A percentile compares a stretch with the other conserved stretches of the same genome.
These are phyloP conservation scores for Lathyrus sativus DNA, from an alignment of 306 rosid species.

Conservation along the genomic window DNA sequence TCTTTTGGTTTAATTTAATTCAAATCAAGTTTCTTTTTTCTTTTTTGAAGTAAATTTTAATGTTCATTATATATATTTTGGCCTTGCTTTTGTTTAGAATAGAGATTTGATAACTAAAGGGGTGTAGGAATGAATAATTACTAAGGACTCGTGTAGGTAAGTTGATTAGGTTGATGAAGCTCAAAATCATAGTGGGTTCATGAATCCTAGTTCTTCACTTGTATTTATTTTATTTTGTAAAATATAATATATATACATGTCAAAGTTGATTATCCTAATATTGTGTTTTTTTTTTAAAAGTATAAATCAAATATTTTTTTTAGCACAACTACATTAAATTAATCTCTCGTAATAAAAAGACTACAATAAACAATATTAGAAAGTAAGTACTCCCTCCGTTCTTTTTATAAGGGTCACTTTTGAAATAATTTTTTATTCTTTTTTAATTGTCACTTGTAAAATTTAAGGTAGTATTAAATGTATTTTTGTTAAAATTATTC, in stretches of 20 bases:
- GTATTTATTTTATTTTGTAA: conserved; percentile 40
- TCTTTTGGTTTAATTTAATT: conserved; percentile 47
- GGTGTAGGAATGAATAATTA: conserved; percentile 42
- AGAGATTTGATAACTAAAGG: conserved; percentile 37
- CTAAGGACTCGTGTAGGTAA: conserved; percentile 21
- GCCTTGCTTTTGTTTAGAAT: conserved; percentile 26
- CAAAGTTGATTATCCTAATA: conserved; percentile 26
- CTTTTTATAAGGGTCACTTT: no score
- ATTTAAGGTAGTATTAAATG: no score
- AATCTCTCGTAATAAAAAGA: no score
- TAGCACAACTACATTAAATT: no score
- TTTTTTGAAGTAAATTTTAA: conserved; percentile 26
- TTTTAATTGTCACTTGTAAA: no score
- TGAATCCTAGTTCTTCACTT: conserved; percentile 29
- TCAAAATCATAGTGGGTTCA: conserved; percentile 23
- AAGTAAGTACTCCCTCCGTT: no score
- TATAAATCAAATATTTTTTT: no score
- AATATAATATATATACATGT: conserved; percentile 31
- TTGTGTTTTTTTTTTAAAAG: no score
- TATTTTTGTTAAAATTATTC: no score
- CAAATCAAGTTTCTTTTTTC: not conserved
- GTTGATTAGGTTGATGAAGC: conserved; percentile 28
- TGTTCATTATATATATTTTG: conserved; percentile 24
- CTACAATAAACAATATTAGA: no score
- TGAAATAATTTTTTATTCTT: no score